Conservation (phyloP, 1,284 basidiomycete genomes). For the Stygiomarasmius scandens region DNA sequence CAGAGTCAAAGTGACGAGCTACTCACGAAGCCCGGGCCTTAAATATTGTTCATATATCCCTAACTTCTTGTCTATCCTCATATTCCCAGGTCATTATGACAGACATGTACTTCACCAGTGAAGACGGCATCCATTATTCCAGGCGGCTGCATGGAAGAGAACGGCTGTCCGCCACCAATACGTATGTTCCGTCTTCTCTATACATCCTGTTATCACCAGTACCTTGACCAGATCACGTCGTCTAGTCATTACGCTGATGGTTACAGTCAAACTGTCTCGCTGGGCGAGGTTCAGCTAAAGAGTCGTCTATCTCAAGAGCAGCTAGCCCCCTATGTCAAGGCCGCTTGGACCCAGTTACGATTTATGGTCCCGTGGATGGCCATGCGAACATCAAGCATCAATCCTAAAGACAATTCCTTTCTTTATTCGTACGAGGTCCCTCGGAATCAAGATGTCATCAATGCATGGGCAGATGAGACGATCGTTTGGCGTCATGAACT, state of each 20-base stretch:
- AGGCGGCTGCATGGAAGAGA: neutral
- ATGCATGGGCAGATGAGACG: neutral
- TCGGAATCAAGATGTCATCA: neutral
- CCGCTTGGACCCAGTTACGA: neutral
- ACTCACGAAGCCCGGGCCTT: no score
- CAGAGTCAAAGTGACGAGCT: no score
- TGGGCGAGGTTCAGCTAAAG: neutral
- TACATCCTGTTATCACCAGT: neutral
- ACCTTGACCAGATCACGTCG: no score
- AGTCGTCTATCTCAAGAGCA: neutral
- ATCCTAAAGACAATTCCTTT: neutral
- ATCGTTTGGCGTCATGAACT: neutral
- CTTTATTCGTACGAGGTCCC: neutral
- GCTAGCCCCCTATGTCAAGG: neutral
- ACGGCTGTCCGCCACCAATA: neutral
- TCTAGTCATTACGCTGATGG: neutral
- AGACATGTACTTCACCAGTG: no score
- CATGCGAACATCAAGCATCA: neutral
- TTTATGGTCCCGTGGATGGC: neutral
- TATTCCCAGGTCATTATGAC: no score
- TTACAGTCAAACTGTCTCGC: neutral
- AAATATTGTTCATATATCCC: no score
- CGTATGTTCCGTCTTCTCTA: neutral
- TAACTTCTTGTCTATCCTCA: no score
- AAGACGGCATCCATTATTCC: neutral